A percentile compares a stretch with the other conserved stretches of the same genome.
phyloP scores from a whole-genome alignment of 306 rosid genomes.

The Ceratonia siliqua region DNA sequence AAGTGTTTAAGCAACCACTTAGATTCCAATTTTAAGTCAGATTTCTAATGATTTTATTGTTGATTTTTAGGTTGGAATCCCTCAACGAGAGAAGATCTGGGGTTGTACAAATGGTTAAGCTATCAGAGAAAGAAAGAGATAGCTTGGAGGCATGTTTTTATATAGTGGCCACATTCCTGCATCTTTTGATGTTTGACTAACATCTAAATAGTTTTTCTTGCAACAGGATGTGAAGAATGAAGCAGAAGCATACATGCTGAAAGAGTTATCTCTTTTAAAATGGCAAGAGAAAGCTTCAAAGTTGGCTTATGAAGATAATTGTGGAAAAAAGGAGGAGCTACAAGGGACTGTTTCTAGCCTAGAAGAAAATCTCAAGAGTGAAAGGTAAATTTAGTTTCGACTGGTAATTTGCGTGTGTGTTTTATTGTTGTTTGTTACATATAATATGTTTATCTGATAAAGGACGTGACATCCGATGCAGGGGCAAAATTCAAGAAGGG shows the following conservation, averaged over 20 bases:
- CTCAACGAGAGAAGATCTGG: conserved; percentile 89
- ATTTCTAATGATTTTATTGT: conserved; percentile 29
- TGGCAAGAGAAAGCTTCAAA: conserved; percentile 92
- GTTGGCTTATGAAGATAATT: conserved; percentile 77
- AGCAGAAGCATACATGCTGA: conserved; percentile 89
- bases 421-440: neutral
- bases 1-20: neutral
- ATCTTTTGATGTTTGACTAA: conserved; percentile 17
- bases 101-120: conserved; percentile 96
- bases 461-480: conserved; percentile 38
- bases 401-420: neutral
- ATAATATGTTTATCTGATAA: conserved; percentile 21
- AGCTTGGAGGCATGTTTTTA: conserved; percentile 73
- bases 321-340: conserved; percentile 56
- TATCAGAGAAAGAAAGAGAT: conserved; percentile 96
- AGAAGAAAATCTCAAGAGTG: conserved; percentile 76
- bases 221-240: conserved; percentile 91
- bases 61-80: conserved; percentile 72
- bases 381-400: conserved; percentile 53
- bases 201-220: conserved; percentile 28
- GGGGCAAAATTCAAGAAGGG: conserved; percentile 77
- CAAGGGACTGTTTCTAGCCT: conserved; percentile 50
- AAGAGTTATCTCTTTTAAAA: conserved; percentile 82
- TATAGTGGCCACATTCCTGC: conserved; percentile 17
- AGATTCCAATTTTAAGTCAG: neutral